A percentile compares a stretch with the other conserved stretches of the same genome.
Evolutionary conservation across 2,329 filamentous ascomycete genomes (phyloP).

Genomic region (Colletotrichum zoysiae): DNA sequence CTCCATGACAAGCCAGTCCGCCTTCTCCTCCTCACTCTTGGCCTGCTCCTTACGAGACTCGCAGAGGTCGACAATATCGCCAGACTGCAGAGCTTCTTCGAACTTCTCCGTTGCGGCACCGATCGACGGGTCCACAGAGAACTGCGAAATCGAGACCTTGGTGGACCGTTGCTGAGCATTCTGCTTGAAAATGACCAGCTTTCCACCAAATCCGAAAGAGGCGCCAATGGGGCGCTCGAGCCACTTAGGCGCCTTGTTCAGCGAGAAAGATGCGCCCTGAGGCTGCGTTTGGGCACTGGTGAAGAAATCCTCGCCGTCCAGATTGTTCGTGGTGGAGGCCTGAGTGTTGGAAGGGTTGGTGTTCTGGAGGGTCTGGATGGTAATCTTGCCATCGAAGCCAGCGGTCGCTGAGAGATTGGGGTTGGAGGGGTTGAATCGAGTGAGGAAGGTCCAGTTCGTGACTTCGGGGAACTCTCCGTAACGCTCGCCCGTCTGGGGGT

Average conservation of each 20-base stretch:
- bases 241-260: constrained; percentile 91
- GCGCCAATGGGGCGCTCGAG: constrained; percentile 86
- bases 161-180: constrained; percentile 72
- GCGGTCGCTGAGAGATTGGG: constrained; percentile 93
- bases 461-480: constrained; percentile 96
- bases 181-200: constrained; percentile 81
- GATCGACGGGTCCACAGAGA: constrained; percentile 87
- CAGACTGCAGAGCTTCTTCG: constrained; percentile 82
- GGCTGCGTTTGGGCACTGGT: constrained; percentile 92
- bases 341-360: constrained; percentile 84
- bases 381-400: constrained; percentile 97
- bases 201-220: constrained; percentile 95
- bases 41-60: constrained; percentile 81
- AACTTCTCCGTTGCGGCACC: constrained; percentile 89
- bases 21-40: constrained; percentile 89
- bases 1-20: constrained; percentile 95
- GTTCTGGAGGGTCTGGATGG: constrained; percentile 93
- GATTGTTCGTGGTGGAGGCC: constrained; percentile 72
- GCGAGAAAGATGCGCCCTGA: constrained; percentile 88
- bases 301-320: constrained; percentile 97
- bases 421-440: constrained; percentile 93
- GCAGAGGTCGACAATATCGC: constrained; percentile 83
- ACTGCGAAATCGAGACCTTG: constrained; percentile 86
- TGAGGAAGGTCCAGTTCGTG: constrained; percentile 99
- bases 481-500: constrained; percentile 88